Evolutionary conservation across 73 alveolate species (phyloP).

Genomic region (Tetrahymena elliotti): DNA sequence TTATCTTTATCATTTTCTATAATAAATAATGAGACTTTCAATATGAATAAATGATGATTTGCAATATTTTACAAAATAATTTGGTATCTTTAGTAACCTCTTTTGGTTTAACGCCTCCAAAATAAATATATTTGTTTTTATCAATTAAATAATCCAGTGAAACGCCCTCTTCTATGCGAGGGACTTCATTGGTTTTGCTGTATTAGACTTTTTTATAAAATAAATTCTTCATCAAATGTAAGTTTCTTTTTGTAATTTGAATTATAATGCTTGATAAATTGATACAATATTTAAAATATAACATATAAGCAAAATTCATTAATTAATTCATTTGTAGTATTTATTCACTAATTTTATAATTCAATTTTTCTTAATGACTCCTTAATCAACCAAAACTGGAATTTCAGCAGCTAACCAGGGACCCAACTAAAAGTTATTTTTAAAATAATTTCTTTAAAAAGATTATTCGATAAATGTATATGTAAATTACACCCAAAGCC

Average conservation of each 20-base stretch:
- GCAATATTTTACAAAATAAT: neutral
- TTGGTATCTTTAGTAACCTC: neutral
- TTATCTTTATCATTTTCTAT: neutral
- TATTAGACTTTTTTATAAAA: neutral
- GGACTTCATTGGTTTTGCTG: neutral
- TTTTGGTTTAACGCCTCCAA: constrained; percentile 10
- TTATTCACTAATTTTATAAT: neutral
- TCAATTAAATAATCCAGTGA: constrained; percentile 20
- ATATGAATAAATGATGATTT: neutral
- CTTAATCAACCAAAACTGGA: constrained; percentile 85
- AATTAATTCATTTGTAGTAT: neutral
- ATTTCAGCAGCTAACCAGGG: constrained; percentile 99
- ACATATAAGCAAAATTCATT: neutral
- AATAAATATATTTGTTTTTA: constrained; percentile 19
- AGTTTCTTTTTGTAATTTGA: neutral
- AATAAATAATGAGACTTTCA: neutral
- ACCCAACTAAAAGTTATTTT: constrained; percentile 51
- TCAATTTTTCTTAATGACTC: constrained; percentile 38
- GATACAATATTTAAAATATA: neutral
- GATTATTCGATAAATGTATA: neutral
- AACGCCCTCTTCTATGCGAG: constrained; percentile 35
- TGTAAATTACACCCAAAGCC: constrained; percentile 65
- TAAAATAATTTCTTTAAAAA: neutral
- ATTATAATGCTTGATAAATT: neutral
- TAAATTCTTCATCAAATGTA: neutral